Base-by-base conservation (phyloP, 2,329 filamentous ascomycete species). In the Aspergillus calidoustus region DNA sequence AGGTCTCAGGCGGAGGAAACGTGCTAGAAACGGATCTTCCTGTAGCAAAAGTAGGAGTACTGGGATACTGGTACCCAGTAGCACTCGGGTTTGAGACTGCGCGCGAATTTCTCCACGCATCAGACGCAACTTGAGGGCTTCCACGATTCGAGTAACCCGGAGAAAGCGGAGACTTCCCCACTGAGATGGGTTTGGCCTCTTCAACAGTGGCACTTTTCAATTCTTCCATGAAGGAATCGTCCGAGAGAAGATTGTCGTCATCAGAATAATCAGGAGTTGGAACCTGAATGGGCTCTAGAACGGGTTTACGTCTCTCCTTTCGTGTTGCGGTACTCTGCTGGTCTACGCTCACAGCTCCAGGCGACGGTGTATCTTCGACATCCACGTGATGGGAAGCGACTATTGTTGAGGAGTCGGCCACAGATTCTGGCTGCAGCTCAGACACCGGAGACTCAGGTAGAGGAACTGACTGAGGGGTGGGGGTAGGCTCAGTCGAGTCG, bases 151-250 rank as follows among this genome's bases (percentile, higher is more conserved):
- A 77, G 65, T 87, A 86, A 57, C 88, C 84, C 0, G 90, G 86
- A 15, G 86, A 89, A 47, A 90, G 86, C n/a, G 93, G 91, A n/a
- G 92, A 92, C 75, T 93, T 93, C 23, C 90, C 88, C 8, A 95
- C 88, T 1, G 86, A 85, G 65, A 96, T 87, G 2, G 91, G 89
- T 72, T 89, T 90, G n/a, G 92, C 92, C 78, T 97, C 87, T 72
- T 95, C 86, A 19, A 96, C 81, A 2, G 90, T 93, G 30, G 92
- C 93, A 59, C 87, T 90, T 69, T 92, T 90, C 59, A 96, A 80
- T 77, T 96, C 93, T 60, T 96, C 91, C 86, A 96, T 90, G 64
- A 93, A 86, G 17, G 87, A 89, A 71, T 95, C 91, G 74, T 94
- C 91, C 22, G 77, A 79, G 31, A 79, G 70, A 44, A 79, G 70